phyloP scores from a whole-genome alignment of 1,284 basidiomycete genomes.

The Sphagnurus paluster region DNA sequence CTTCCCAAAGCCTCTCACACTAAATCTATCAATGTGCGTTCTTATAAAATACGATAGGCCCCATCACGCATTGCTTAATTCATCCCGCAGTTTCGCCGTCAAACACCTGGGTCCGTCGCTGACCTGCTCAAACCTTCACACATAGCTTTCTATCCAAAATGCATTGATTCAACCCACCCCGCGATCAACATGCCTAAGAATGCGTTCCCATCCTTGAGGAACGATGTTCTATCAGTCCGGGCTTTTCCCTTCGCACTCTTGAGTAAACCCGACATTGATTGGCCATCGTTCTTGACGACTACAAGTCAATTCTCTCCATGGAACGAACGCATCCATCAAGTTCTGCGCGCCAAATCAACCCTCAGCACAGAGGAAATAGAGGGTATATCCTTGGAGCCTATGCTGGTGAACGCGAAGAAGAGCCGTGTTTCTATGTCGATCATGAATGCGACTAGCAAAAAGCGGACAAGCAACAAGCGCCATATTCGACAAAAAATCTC shows the following conservation, averaged over 20 bases:
- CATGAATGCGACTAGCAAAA: constrained; percentile 27
- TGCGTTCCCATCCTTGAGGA: constrained; percentile 22
- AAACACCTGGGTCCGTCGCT: constrained; percentile 25
- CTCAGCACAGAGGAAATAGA: constrained; percentile 2
- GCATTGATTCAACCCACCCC: constrained; percentile 33
- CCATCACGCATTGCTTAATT: not conserved
- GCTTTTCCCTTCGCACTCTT: constrained; percentile 34
- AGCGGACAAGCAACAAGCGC: constrained; percentile 29
- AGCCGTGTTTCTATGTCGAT: constrained; percentile 33
- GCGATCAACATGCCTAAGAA: constrained; percentile 16
- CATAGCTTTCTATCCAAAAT: not conserved
- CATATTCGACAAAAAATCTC: constrained; percentile 28
- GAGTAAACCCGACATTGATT: constrained; percentile 16
- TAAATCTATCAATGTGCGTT: constrained; percentile 30
- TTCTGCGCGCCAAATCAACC: constrained; percentile 15
- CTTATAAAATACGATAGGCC: not conserved
- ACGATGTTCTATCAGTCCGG: constrained; percentile 22
- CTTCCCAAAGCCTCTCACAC: constrained; percentile 29
- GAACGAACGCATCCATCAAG: constrained; percentile 26
- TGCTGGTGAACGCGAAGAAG: constrained; percentile 20
- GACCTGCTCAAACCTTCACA: constrained; percentile 15
- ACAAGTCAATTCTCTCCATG: constrained; percentile 24
- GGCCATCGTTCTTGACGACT: constrained; percentile 17
- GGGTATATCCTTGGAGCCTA: constrained; percentile 13
- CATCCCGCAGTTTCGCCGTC: constrained; percentile 24